Evolutionary conservation across 495 filamentous ascomycete genomes (phyloP), one percentile per base, ranked within the genome.

Genomic region (Aspergillus saccharolyticus): DNA sequence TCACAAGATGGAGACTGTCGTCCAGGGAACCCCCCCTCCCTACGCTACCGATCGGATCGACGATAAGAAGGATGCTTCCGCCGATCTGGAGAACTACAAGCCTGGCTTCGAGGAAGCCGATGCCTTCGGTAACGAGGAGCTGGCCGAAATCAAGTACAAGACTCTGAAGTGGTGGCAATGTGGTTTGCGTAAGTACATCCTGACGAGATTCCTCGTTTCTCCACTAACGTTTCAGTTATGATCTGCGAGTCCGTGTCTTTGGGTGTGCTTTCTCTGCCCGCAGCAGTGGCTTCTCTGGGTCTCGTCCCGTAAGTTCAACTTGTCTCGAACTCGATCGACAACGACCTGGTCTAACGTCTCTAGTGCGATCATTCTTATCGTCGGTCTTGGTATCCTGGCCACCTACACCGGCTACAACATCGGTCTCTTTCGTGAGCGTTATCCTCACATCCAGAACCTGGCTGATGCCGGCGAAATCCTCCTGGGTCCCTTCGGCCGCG

Each of bases 361-460:
- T 18, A 66, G 63, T 30, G 65, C 86, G 33, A 58, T 89, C 17
- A 64, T 88, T 19, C 78, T 88, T 75, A 60, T 91, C 83, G 67
- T 88, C 25, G 67, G 72, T 18, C 66, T 89, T n/a, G 89, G 89
- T 39, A 58, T 88, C 10, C 59, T 89, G 9, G 84, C 89, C 47
- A 85, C 85, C 43, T 93, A 91, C 70, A 89, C 86, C 28, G 86
- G 86, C 61, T 89, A 85, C 59, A 80, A 89, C 50, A 80, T 92
- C 57, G 88, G 85, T 21, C 85, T 89, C 63, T 84, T 50, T 24
- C 21, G 88, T 64, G 56, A 85, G 43, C 77, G 76, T 24, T 83
- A 84, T 63, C 89, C 69, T 30, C 47, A 50, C 21, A 50, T 50
- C 22, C 47, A 50, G 47, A 50, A 50, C 47, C 47, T 50, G 21